Percentiles rank a stretch among this genome's conserved stretches.
Conservation (phyloP, 2,329 filamentous ascomycete genomes). For the Aspergillus niger region DNA sequence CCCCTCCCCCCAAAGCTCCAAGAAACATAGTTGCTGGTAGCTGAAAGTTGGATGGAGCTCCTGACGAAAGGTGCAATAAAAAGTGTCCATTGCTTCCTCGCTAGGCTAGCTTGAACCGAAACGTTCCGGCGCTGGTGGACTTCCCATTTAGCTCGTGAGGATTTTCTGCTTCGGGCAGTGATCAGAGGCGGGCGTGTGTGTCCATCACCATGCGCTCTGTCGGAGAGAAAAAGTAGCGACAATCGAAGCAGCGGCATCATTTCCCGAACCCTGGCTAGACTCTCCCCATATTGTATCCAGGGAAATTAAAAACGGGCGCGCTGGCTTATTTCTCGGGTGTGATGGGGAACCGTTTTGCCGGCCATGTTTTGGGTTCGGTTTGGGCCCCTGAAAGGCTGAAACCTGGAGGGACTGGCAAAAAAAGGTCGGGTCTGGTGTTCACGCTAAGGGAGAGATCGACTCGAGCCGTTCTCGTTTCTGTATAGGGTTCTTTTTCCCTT, state of each 20-base stretch:
- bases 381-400: constrained; percentile 9
- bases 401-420: background rate
- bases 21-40: background rate
- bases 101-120: constrained; percentile 17
- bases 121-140: constrained; percentile 17
- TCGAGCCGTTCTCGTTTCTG: constrained; percentile 1
- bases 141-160: constrained; percentile 18
- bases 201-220: constrained; percentile 19
- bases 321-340: background rate
- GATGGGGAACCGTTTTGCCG: background rate
- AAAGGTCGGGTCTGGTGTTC: constrained; percentile 3
- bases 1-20: background rate
- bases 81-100: constrained; percentile 16
- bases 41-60: constrained; percentile 10
- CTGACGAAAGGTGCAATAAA: constrained; percentile 13
- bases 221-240: constrained; percentile 17
- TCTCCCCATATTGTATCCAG: background rate
- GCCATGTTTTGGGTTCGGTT: background rate
- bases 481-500: constrained; percentile 9
- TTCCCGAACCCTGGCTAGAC: constrained; percentile 7
- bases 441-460: constrained; percentile 8
- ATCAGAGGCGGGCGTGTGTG: constrained; percentile 23
- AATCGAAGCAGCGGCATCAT: constrained; percentile 11
- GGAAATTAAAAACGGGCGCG: background rate
- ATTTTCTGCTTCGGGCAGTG: constrained; percentile 27